These are phyloP conservation scores for Alternaria sp. DNA, from an alignment of 2,329 filamentous ascomycete genomes.

Conservation along the genomic window DNA sequence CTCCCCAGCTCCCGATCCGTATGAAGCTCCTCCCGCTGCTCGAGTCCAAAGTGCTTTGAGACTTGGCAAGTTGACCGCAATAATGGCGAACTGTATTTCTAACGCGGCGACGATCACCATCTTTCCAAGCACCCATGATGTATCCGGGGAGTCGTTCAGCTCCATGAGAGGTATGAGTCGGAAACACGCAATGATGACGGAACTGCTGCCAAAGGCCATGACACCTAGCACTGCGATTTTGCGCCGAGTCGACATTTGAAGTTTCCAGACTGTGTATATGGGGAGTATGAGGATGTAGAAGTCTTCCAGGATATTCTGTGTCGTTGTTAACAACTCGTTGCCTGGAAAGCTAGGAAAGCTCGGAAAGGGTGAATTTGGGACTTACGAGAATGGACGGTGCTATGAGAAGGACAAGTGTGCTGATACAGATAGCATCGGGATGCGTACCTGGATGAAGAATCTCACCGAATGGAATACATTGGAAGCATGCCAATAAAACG, in stretches of 20 bases:
- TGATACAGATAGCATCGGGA: constrained; percentile 36
- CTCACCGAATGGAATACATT: constrained; percentile 46
- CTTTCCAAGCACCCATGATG: constrained; percentile 43
- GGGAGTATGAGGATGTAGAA: constrained; percentile 36
- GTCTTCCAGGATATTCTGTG: constrained; percentile 32
- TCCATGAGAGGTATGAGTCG: constrained; percentile 35
- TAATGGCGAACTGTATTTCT: constrained; percentile 46
- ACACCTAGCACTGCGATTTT: constrained; percentile 33
- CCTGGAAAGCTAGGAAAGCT: not conserved
- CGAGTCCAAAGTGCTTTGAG: constrained; percentile 44
- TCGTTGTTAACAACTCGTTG: not conserved
- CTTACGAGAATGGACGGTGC: constrained; percentile 38
- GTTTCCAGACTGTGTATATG: constrained; percentile 27
- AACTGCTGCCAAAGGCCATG: constrained; percentile 39
- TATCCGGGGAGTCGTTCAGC: constrained; percentile 37
- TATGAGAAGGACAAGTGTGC: constrained; percentile 37
- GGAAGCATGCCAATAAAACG: constrained; percentile 39
- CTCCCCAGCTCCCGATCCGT: not conserved
- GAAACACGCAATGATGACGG: constrained; percentile 35
- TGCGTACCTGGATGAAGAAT: constrained; percentile 40
- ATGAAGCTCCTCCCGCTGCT: constrained; percentile 3
- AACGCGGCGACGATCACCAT: constrained; percentile 46
- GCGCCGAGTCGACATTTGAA: constrained; percentile 33
- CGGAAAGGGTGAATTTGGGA: too few species aligned
- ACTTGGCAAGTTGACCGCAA: constrained; percentile 46